phyloP scores from a whole-genome alignment of 352 stramenopile species.

The Phytophthora cryptogea region DNA sequence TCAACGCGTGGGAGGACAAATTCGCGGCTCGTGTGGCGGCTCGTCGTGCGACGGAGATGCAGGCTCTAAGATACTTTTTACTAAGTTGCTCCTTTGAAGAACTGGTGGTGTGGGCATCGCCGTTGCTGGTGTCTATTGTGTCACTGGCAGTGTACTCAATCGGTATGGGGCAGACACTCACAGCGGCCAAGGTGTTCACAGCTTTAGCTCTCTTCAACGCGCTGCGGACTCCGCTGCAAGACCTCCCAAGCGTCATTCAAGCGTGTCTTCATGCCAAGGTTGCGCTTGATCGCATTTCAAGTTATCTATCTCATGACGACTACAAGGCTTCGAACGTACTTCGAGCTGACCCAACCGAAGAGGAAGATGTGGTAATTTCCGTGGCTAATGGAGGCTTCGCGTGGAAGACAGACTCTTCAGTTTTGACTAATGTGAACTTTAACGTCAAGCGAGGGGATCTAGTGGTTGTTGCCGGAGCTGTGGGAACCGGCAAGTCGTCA shows the following conservation, averaged over 20 bases:
- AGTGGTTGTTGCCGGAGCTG: conserved; percentile 34
- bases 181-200: conserved; percentile 50
- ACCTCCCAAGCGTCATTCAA: conserved; percentile 33
- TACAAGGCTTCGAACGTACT: conserved; percentile 8
- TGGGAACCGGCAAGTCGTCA: conserved; percentile 44
- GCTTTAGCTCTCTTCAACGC: conserved; percentile 49
- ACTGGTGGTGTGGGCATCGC: conserved; percentile 52
- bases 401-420: conserved; percentile 20
- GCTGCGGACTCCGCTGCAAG: conserved; percentile 35
- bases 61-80: conserved; percentile 60
- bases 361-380: conserved; percentile 23
- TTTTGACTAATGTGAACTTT: conserved; percentile 32
- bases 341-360: neutral
- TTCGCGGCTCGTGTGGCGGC: conserved; percentile 35
- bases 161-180: conserved; percentile 31
- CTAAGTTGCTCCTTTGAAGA: conserved; percentile 69
- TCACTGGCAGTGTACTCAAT: conserved; percentile 53
- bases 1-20: conserved; percentile 94
- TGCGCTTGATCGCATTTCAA: conserved; percentile 30
- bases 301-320: conserved; percentile 31
- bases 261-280: conserved; percentile 20
- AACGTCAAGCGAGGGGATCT: conserved; percentile 35
- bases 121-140: conserved; percentile 47
- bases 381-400: conserved; percentile 32
- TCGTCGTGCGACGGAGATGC: conserved; percentile 82